These are phyloP conservation scores for Bacidia rubella DNA, from an alignment of 495 filamentous ascomycete genomes.

Conservation along the genomic window DNA sequence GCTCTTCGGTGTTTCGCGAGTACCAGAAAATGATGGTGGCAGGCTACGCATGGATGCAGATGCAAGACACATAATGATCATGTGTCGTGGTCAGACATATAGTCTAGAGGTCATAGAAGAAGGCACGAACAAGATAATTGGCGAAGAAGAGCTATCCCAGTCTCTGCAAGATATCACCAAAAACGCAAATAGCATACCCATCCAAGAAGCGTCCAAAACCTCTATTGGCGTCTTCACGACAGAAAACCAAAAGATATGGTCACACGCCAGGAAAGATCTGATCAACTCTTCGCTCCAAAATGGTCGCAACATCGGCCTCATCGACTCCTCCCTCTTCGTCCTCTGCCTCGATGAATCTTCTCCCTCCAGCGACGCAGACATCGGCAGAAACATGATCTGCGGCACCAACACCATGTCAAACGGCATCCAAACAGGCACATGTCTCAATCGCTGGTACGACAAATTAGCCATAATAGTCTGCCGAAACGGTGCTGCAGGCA, in stretches of 20 bases:
- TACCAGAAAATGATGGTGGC: slow-evolving; percentile 6
- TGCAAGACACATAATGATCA: slow-evolving; percentile 6
- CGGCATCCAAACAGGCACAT: slow-evolving; percentile 3
- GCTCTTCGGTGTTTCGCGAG: slow-evolving; percentile 4
- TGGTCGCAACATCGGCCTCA: slow-evolving; percentile 2
- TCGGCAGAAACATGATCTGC: slow-evolving; percentile 5
- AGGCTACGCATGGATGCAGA: slow-evolving; percentile 4
- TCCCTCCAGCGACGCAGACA: neutral
- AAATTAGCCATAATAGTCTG: slow-evolving; percentile 7
- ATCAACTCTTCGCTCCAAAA: neutral
- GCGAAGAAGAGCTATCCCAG: neutral
- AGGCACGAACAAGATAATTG: neutral
- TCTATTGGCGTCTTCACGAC: slow-evolving; percentile 2
- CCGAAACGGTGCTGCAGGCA: slow-evolving; percentile 3
- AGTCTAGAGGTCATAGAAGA: slow-evolving; percentile 2
- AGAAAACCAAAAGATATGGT: slow-evolving; percentile 7
- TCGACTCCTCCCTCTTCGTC: slow-evolving; percentile 9
- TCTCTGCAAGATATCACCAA: neutral
- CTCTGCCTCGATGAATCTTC: slow-evolving; percentile 4
- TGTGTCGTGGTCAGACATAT: slow-evolving; percentile 6
- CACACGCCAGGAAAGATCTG: slow-evolving; percentile 1
- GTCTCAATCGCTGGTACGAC: slow-evolving; percentile 9
- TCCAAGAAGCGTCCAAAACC: neutral
- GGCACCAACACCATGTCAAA: neutral
- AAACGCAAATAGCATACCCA: neutral